A percentile compares a stretch with the other conserved stretches of the same genome.
Conservation (phyloP, 805 yeast species). For the Saccharomycopsis fodiens region DNA sequence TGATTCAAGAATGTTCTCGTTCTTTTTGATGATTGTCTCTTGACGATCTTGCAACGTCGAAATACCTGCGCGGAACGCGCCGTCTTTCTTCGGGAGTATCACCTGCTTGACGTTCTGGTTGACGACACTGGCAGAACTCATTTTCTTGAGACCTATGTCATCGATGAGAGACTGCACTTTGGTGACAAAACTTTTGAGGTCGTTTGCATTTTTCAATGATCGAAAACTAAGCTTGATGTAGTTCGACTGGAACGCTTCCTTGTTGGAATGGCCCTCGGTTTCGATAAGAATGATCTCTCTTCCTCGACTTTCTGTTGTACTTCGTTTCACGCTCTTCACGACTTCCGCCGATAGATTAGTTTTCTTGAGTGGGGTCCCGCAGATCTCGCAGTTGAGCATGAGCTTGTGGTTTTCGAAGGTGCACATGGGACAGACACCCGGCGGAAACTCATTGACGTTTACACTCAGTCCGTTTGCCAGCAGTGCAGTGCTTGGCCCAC, state of each 20-base stretch:
- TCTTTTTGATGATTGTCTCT: constrained; percentile 46
- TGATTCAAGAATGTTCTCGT: constrained; percentile 51
- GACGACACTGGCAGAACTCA: neutral
- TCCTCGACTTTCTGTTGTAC: neutral
- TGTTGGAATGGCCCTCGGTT: constrained; percentile 15
- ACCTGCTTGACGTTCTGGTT: constrained; percentile 17
- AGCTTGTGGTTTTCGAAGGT: constrained; percentile 83
- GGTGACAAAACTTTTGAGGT: constrained; percentile 9
- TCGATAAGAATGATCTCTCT: neutral
- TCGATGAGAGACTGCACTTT: constrained; percentile 12
- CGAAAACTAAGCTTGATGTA: constrained; percentile 20
- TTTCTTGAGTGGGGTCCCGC: constrained; percentile 53
- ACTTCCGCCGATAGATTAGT: constrained; percentile 23
- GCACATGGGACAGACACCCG: constrained; percentile 58
- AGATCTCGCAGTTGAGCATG: constrained; percentile 73
- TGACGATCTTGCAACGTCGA: constrained; percentile 58
- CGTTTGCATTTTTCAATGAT: neutral
- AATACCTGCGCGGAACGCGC: constrained; percentile 45
- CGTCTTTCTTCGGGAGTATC: constrained; percentile 1
- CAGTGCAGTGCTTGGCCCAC: neutral
- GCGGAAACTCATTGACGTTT: neutral
- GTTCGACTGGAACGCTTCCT: constrained; percentile 21
- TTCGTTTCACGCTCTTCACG: constrained; percentile 5
- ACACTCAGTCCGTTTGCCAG: neutral
- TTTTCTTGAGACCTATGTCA: constrained; percentile 3